phyloP scores from a whole-genome alignment of 2,329 filamentous ascomycete genomes.

The Fusarium torreyae region DNA sequence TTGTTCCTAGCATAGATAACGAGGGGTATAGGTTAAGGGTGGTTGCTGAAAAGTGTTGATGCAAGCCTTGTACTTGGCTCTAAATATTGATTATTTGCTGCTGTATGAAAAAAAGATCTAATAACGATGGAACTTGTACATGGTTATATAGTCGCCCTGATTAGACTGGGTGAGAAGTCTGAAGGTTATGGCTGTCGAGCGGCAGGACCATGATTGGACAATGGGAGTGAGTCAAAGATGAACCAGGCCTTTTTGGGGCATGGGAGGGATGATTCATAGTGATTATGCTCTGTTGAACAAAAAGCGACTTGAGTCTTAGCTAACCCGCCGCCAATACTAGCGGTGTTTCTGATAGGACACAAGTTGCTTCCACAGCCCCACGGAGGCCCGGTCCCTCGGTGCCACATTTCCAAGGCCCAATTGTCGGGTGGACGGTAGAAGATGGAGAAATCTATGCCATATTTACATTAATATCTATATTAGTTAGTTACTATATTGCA shows the following conservation, averaged over 20 bases:
- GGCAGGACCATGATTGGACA: not conserved
- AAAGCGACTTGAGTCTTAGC: not conserved
- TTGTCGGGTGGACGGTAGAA: no score
- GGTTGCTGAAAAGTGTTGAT: accelerated
- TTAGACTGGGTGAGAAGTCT: not conserved
- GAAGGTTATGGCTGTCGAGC: not conserved
- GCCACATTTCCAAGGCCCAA: not conserved
- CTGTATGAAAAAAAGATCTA: accelerated
- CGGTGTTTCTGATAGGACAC: accelerated
- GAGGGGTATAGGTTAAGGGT: not conserved
- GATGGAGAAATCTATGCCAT: no score
- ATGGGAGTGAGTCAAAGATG: not conserved
- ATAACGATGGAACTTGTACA: not conserved
- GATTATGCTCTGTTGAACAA: not conserved
- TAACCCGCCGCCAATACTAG: accelerated
- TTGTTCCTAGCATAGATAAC: conserved; percentile 19
- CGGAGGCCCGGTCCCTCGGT: conserved; percentile 1
- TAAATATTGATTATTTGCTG: accelerated
- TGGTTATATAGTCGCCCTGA: not conserved
- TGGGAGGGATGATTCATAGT: conserved; percentile 29
- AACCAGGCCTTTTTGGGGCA: not conserved
- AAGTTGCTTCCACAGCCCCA: not conserved
- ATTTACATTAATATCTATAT: no score
- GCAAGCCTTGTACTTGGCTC: not conserved
- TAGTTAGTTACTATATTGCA: no score